These are phyloP conservation scores for Alternaria postmessia DNA, from an alignment of 2,329 filamentous ascomycete species.

Conservation along the genomic window DNA sequence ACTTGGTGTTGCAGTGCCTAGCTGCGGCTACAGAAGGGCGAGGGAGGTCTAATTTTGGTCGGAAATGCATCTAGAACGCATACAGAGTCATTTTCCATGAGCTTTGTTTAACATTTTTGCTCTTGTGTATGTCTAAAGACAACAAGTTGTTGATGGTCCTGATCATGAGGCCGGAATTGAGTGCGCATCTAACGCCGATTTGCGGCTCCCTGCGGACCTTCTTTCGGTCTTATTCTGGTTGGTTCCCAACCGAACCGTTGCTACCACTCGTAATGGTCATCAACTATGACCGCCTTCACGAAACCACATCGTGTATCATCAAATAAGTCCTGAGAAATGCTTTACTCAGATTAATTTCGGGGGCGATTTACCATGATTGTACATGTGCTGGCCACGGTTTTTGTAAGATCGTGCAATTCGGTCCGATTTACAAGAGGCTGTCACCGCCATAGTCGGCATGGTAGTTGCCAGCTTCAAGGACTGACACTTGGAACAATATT, in stretches of 20 bases:
- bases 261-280: not conserved
- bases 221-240: constrained; percentile 19
- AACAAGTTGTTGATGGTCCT: not conserved
- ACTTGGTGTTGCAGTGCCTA: not conserved
- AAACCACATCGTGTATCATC: not conserved
- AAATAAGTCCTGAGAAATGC: too few species aligned
- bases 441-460: not conserved
- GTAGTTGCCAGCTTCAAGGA: not conserved
- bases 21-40: not conserved
- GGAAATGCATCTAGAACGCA: too few species aligned
- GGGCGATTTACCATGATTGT: not conserved
- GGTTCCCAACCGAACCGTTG: constrained; percentile 14
- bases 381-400: not conserved
- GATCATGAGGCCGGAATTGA: constrained; percentile 3
- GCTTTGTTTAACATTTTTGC: too few species aligned
- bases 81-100: not conserved
- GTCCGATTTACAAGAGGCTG: not conserved
- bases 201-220: constrained; percentile 18
- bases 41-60: not conserved
- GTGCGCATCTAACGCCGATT: constrained; percentile 4
- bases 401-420: not conserved
- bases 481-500: not conserved
- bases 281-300: not conserved
- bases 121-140: not conserved
- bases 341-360: not conserved